Base-by-base conservation (phyloP, 164 flowering plant species). In the Sedum album region DNA sequence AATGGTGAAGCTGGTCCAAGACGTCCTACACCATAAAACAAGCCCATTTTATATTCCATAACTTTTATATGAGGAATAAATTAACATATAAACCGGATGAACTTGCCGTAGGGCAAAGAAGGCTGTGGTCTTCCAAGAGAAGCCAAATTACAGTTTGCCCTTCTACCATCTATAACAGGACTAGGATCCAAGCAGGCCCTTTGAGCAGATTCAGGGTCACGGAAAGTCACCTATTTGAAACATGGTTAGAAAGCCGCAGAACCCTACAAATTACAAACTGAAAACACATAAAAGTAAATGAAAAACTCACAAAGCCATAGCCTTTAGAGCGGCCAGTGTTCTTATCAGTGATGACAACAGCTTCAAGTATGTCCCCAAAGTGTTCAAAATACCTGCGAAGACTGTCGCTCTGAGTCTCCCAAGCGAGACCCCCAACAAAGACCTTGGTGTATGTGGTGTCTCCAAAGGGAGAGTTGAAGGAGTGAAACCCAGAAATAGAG, bases 401-500 rank as follows among this genome's bases (percentile, higher is more conserved):
- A 61, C 97, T 86, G 31, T 90, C 96, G 73, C 96, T 95, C 72
- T 88, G 92, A 7, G 99, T 95, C 81, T 95, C 99, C 99, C 99
- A 95, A 6, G 99, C 99, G 65, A 94, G 77, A 3, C 99, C 99
- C 21, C 99, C 99, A 8, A 94, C 97, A 62, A 94, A 94, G 62
- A 94, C 93, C 79, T 94, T 94, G 63, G 99, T 94, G 73, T 73
- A 84, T 18, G 96, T 95, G 1, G 99, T 92, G 60, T 95, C 99
- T 30, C 99, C 99, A 74, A 89, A 91, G 55, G 90, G 87, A 41
- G 96, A 91, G 74, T 84, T 88, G 83, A 83, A n/a, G 77, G 77
- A 86, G n/a, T 83, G 91, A 64, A 79, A 78, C 46, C 89, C 90
- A 5, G 89, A 81, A 73, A 79, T 73, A 61, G 88, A 85, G 71